Base-by-base conservation (phyloP, 805 yeast species). In the Lipomyces sp. region DNA sequence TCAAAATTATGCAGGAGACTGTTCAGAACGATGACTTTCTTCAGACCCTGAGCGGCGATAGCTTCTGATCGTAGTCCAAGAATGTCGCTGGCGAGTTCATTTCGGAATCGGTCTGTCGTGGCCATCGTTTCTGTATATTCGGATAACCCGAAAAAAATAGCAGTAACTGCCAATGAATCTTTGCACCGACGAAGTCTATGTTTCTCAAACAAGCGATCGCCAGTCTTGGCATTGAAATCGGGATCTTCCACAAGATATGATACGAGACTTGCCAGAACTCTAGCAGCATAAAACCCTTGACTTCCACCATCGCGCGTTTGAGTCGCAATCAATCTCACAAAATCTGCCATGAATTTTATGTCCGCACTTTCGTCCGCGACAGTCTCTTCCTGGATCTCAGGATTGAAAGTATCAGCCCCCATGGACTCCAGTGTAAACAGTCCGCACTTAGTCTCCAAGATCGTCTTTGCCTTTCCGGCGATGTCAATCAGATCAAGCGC, bases 1-100 rank as follows among this genome's bases (percentile, higher is more conserved):
- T 68, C 61, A 2, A 53, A 53, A 39, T 24, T 1, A 42, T 21
- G 51, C 80, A 70, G 55, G 71, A 67, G 43, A 50, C 73, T 70
- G 41, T 71, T 73, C 35, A 83, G 66, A 2, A 82, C 58, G 1
- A 80, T 68, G 3, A 84, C 51, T 64, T 75, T 74, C 14, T 64
- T 66, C 32, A 79, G 63, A 0, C 84, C 84, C 2, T 63, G 63
- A 2, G 61, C 41, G 6, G 73, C 45, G 11, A 82, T 71, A 29
- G 76, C 19, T 2, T 16, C 76, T 0, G 74, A 60, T 44, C 71
- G 73, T 2, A 77, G 67, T 1, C 88, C 86, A 40, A 84, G 69
- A 19, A 84, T 63, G 58, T 83, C 88, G 1, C 90, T 79, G 13
- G 81, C 81, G n/a, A 78, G 69, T 48, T 74, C 72, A 56, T 81